Percentiles rank a stretch among this genome's conserved stretches.
Evolutionary conservation across 1,139 yeast species (phyloP).

Genomic region (Debaryomycetaceae sp.): DNA sequence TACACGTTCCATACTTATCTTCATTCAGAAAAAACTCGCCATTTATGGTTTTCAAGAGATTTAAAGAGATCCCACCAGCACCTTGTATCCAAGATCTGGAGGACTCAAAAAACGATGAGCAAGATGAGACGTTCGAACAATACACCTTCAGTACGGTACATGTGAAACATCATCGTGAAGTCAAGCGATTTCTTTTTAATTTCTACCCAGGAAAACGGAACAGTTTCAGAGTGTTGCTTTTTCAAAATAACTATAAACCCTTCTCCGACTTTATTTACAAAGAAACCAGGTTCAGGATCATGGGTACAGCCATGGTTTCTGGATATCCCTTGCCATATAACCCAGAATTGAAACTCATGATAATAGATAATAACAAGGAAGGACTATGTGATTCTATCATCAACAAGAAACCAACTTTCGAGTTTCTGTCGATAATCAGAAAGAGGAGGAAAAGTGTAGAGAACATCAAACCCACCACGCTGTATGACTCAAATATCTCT

Average conservation of each 20-base stretch:
- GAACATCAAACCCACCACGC: background rate
- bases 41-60: slow-evolving; percentile 30
- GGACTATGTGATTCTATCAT: slow-evolving; percentile 36
- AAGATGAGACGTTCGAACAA: slow-evolving; percentile 26
- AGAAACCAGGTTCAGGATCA: slow-evolving; percentile 35
- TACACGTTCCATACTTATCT: slow-evolving; percentile 36
- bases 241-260: slow-evolving; percentile 37
- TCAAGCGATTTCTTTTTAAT: slow-evolving; percentile 29
- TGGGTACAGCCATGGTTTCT: slow-evolving; percentile 34
- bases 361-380: slow-evolving; percentile 34
- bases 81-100: slow-evolving; percentile 15
- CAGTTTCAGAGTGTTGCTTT: slow-evolving; percentile 25
- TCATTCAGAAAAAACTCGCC: slow-evolving; percentile 37
- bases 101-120: slow-evolving; percentile 5
- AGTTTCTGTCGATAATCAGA: slow-evolving; percentile 23
- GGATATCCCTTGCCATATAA: slow-evolving; percentile 29
- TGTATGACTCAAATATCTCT: background rate
- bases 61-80: slow-evolving; percentile 27
- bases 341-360: slow-evolving; percentile 33
- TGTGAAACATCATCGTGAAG: slow-evolving; percentile 24
- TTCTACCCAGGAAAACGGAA: slow-evolving; percentile 19
- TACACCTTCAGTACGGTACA: slow-evolving; percentile 33
- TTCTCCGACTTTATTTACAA: slow-evolving; percentile 40
- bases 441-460: slow-evolving; percentile 8
- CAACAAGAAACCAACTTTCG: slow-evolving; percentile 28